Evolutionary conservation across 768 basidiomycete species (phyloP).

Genomic region (Pulveroboletus sp.): DNA sequence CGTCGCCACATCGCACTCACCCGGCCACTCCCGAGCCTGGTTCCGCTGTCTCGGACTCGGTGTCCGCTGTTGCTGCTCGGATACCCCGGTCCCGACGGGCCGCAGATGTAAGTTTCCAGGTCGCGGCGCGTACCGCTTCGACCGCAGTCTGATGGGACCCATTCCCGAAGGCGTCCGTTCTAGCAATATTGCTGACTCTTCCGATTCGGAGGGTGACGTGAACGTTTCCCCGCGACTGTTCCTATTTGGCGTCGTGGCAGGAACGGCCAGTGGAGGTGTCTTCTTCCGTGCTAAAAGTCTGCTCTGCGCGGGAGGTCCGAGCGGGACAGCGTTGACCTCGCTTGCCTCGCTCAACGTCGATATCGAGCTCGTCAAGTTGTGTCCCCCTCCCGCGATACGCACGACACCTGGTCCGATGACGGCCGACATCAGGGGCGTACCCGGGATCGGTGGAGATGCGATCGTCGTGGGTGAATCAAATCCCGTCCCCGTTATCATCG

Average conservation of each 20-base stretch:
- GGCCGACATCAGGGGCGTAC: slow-evolving; percentile 34
- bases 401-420: slow-evolving; percentile 10
- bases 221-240: not conserved
- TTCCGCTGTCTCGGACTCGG: slow-evolving; percentile 46
- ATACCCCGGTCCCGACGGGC: slow-evolving; percentile 10
- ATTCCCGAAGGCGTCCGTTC: slow-evolving; percentile 32
- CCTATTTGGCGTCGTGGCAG: not conserved
- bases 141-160: slow-evolving; percentile 42
- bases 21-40: slow-evolving; percentile 51
- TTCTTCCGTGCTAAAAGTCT: slow-evolving; percentile 38
- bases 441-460: slow-evolving; percentile 37
- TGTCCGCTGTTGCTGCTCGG: slow-evolving; percentile 35
- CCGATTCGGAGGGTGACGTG: slow-evolving; percentile 27
- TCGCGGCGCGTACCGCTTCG: slow-evolving; percentile 46
- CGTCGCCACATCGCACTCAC: slow-evolving; percentile 44
- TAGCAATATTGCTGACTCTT: slow-evolving; percentile 37
- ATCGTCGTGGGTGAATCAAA: slow-evolving; percentile 39
- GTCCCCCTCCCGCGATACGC: slow-evolving; percentile 27
- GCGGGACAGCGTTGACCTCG: slow-evolving; percentile 14
- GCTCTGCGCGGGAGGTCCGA: slow-evolving; percentile 27
- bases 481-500: slow-evolving; percentile 1
- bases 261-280: slow-evolving; percentile 28
- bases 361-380: slow-evolving; percentile 28
- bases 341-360: slow-evolving; percentile 26
- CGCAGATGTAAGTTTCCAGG: slow-evolving; percentile 49